These are phyloP conservation scores for Fusarium floridanum DNA, from an alignment of 2,329 filamentous ascomycete species.

Conservation along the genomic window DNA sequence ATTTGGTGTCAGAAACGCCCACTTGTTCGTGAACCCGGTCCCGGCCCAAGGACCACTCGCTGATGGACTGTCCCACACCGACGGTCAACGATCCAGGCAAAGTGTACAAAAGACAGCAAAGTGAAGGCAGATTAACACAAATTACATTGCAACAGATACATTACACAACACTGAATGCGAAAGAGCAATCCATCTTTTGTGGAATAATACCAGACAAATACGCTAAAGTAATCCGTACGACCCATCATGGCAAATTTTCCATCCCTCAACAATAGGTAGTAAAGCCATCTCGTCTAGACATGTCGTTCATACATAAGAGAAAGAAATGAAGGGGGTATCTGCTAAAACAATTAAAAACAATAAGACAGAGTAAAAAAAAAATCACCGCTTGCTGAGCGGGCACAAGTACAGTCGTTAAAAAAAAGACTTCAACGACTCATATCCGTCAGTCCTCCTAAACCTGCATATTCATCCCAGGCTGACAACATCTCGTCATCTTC, in stretches of 20 bases:
- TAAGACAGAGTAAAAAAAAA: slow-evolving; percentile 10
- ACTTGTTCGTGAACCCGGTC: too few species aligned
- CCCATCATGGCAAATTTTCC: not conserved
- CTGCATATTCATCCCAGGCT: slow-evolving; percentile 62
- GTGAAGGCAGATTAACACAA: not conserved
- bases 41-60: too few species aligned
- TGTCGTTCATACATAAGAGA: slow-evolving; percentile 33
- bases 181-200: slow-evolving; percentile 2
- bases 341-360: slow-evolving; percentile 25
- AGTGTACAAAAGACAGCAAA: not conserved
- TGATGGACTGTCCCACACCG: too few species aligned
- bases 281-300: slow-evolving; percentile 34
- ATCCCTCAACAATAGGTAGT: not conserved
- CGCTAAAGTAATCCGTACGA: not conserved
- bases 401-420: not conserved
- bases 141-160: not conserved
- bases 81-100: not conserved
- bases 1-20: too few species aligned
- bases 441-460: slow-evolving; percentile 60
- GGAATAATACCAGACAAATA: not conserved
- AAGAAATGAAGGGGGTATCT: slow-evolving; percentile 43
- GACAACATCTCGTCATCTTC: slow-evolving; percentile 46
- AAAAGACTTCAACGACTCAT: slow-evolving; percentile 29
- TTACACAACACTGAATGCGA: not conserved
- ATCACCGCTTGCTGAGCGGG: slow-evolving; percentile 27